Conservation (phyloP, 192 early-diverging fungal species). For the Entomortierella beljakovae region DNA sequence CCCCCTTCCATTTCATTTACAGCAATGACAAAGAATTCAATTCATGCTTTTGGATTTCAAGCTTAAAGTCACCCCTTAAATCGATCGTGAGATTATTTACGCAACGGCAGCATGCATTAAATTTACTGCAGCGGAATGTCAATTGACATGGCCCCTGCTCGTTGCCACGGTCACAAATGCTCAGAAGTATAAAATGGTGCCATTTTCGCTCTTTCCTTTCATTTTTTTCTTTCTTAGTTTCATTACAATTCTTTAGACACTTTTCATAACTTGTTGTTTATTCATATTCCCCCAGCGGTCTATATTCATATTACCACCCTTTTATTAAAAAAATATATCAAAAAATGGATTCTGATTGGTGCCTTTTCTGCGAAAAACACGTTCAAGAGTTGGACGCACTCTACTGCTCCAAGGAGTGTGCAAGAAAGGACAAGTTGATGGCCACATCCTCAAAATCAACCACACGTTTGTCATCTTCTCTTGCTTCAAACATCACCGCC, state of each 20-base stretch:
- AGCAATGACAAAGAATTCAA: too few species aligned
- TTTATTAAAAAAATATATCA: too few species aligned
- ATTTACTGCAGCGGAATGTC: too few species aligned
- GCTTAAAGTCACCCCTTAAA: too few species aligned
- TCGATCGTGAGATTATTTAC: too few species aligned
- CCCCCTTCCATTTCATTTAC: too few species aligned
- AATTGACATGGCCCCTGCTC: conserved; percentile 8
- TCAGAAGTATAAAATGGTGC: neutral
- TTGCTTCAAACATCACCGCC: neutral
- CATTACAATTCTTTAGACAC: neutral
- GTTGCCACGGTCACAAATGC: too few species aligned
- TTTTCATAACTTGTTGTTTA: neutral
- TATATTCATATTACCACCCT: neutral
- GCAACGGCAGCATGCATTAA: too few species aligned
- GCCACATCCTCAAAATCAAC: conserved; percentile 10
- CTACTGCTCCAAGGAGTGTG: conserved; percentile 51
- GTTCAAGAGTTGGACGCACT: conserved; percentile 37
- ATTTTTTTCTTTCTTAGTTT: conserved; percentile 1
- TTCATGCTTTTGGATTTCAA: too few species aligned
- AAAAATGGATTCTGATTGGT: conserved; percentile 54
- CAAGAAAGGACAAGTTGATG: conserved; percentile 37
- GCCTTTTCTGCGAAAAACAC: conserved; percentile 55
- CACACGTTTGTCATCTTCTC: neutral
- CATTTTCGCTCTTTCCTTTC: conserved; percentile 8
- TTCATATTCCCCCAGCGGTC: neutral